Conservation (phyloP, 352 stramenopile genomes). For the Pythium volutum region DNA sequence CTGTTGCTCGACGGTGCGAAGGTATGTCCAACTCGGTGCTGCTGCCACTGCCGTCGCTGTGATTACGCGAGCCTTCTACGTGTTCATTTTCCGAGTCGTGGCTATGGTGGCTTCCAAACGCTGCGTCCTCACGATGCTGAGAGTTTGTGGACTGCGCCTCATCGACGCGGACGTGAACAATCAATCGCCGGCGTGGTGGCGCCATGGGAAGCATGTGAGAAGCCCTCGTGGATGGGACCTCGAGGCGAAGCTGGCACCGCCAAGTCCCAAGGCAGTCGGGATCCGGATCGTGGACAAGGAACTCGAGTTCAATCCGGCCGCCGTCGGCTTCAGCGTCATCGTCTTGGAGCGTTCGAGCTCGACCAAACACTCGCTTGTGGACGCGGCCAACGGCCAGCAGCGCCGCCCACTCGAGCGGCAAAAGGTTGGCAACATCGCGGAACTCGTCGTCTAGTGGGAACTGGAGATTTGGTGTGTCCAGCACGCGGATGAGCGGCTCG, state of each 20-base stretch:
- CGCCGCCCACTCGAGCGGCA: slow-evolving; percentile 13
- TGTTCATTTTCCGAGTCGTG: neutral
- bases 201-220: neutral
- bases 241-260: slow-evolving; percentile 7
- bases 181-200: slow-evolving; percentile 6
- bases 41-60: neutral
- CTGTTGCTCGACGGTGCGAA: neutral
- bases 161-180: slow-evolving; percentile 5
- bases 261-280: neutral
- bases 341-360: neutral
- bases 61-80: neutral
- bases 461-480: neutral
- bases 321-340: neutral
- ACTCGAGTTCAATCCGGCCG: slow-evolving; percentile 7
- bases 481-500: neutral
- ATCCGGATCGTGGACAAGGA: neutral
- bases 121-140: no score
- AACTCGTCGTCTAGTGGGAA: slow-evolving; percentile 9
- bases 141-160: neutral
- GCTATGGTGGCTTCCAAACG: no score
- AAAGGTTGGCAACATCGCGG: neutral
- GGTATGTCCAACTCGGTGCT: slow-evolving; percentile 4
- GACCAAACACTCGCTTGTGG: slow-evolving; percentile 2
- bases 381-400: neutral
- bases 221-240: neutral